Base-by-base conservation (phyloP, 208 protist genomes). In the Crithidia brevicula region DNA sequence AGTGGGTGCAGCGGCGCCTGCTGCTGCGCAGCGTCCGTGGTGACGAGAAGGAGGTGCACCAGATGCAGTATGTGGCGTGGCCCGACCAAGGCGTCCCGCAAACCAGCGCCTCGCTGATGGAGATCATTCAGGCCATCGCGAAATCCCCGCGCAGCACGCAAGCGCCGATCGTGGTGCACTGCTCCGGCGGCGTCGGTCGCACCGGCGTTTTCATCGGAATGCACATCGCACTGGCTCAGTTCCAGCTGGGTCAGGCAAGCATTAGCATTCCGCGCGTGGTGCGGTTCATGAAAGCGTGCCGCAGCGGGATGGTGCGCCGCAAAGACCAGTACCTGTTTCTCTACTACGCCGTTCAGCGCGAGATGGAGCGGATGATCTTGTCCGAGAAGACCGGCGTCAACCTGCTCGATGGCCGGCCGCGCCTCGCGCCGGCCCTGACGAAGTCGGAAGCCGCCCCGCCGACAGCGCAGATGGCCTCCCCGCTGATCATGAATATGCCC, bases 11-110 rank as follows among this genome's bases (percentile, higher is more conserved):
- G 25, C 74, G 89, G 16, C 76, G 74, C 27, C 59, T 94, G 15
- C 23, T 79, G 20, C 62, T 93, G 27, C 78, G 71, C 31, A 87
- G 69, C 45, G 67, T 73, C 20, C 59, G 69, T 16, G 82, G 82
- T 34, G 77, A 88, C 50, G 79, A 86, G 53, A 83, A 86, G 46
- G 63, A 81, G 25, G 72, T 95, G n/a, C 63, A 67, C 36, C 89
- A 96, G 47, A 88, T 96, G 62, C 86, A 96, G 77, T 91, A 95
- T 72, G 52, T 82, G 33, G 67, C 71, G 9, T 97, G 93, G 93
- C 93, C 91, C 10, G 93, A 97, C 63, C 85, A 95, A 54, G 85
- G 90, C 16, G 83, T 97, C n/a, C 93, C 93, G 6, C 49, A 80
- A 16, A 81, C 74, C 42, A 89, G 86, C 54, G 70, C 61, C 8